Percentiles rank a stretch among this genome's conserved stretches.
Conservation (phyloP, 2,329 filamentous ascomycete genomes). For the Venturia carpophila region DNA sequence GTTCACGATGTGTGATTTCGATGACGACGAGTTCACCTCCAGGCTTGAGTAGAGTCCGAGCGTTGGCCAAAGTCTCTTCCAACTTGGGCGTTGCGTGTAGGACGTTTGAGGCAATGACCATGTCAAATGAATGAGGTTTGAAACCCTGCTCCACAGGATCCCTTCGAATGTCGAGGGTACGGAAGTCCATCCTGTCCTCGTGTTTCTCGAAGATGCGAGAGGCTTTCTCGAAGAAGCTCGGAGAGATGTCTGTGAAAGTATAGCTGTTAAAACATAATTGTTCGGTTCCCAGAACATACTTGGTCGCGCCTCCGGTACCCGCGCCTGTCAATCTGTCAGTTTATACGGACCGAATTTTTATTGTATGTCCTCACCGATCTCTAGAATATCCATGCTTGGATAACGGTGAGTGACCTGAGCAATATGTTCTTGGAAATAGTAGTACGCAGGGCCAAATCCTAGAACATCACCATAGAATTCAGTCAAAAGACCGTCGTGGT, state of each 20-base stretch:
- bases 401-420: background rate
- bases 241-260: conserved; percentile 21
- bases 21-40: conserved; percentile 24
- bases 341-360: background rate
- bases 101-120: conserved; percentile 26
- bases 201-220: conserved; percentile 5
- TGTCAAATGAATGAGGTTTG: conserved; percentile 22
- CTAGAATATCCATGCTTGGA: conserved; percentile 12
- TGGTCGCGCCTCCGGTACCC: conserved; percentile 9
- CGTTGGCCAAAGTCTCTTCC: conserved; percentile 21
- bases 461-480: conserved; percentile 1
- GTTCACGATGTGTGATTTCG: conserved; percentile 18
- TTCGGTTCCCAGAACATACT: conserved; percentile 7
- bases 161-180: conserved; percentile 15
- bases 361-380: conserved; percentile 6
- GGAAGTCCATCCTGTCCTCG: conserved; percentile 6
- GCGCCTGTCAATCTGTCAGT: background rate
- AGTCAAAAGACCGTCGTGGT: conserved; percentile 1
- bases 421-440: conserved; percentile 10
- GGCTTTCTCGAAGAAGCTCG: conserved; percentile 19
- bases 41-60: conserved; percentile 22
- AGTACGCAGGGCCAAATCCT: conserved; percentile 3
- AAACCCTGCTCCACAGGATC: conserved; percentile 19
- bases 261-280: conserved; percentile 14
- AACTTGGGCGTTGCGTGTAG: conserved; percentile 23